Base-by-base conservation (phyloP, 2,329 filamentous ascomycete species). In the Cordyceps farinosa region DNA sequence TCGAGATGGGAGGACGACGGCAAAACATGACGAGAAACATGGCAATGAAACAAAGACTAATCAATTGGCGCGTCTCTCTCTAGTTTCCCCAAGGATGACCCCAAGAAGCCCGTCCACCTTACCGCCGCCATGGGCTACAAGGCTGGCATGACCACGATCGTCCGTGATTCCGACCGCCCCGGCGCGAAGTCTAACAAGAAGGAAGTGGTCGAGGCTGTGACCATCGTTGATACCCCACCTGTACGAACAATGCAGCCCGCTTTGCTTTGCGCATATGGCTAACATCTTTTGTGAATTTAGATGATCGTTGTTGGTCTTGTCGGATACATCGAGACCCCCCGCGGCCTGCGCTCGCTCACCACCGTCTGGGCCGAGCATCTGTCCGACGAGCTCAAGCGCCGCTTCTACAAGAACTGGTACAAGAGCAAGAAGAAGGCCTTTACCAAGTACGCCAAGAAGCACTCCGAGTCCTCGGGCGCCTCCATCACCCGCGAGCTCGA, bases 401-500 rank as follows among this genome's bases (percentile, higher is more conserved):
- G 95, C 79, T 99, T 99, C 92, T 99, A 99, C 91, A 98, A 98
- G 92, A 99, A 99, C 90, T 99, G 95, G 95, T 99, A 99, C 91
- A 97, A 97, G 90, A 92, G 89, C 88, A 99, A 99, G 93, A 98
- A 97, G 92, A 99, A 99, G 94, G 95, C 95, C 68, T 99, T 99
- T 87, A 99, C 95, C 87, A 97, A 96, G 87, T 99, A 99, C 85
- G 92, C 95, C 86, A 99, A 98, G 92, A 94, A 96, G 89, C 92
- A 98, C 90, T 92, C 94, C 70, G 94, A 98, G 86, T 89, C 83
- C 85, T 90, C 82, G 82, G 93, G 92, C 76, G 84, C 91, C 73
- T 92, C 91, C 77, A 90, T 98, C 85, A 92, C 90, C 81, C 91
- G 91, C 79, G 95, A 99, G 84, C 89, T 99, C 78, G 95, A 98